Conservation (phyloP, 2,329 filamentous ascomycete genomes). For the Cladosporium phlei region DNA sequence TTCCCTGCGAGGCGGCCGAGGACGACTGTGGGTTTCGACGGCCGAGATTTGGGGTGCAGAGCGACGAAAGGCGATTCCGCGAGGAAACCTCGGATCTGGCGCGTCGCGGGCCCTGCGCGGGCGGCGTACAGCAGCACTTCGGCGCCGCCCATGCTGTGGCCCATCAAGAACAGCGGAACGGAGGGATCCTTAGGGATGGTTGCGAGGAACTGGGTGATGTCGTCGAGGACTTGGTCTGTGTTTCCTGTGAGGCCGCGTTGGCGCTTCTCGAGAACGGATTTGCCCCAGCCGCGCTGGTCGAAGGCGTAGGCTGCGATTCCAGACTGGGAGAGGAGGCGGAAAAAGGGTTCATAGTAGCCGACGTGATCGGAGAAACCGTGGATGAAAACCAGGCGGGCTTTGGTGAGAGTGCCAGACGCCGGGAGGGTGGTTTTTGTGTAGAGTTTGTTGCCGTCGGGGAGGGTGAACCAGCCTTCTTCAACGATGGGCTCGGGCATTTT, state of each 20-base stretch:
- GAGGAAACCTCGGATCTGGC: conserved; percentile 66
- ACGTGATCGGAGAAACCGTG: conserved; percentile 87
- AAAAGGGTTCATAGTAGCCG: conserved; percentile 71
- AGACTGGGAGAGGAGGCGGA: conserved; percentile 61
- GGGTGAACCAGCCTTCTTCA: conserved; percentile 49
- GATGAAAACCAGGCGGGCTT: conserved; percentile 73
- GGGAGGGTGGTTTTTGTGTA: conserved; percentile 59
- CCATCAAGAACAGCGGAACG: conserved; percentile 73
- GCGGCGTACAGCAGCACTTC: conserved; percentile 61
- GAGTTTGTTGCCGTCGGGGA: conserved; percentile 50
- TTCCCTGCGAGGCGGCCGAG: conserved; percentile 63
- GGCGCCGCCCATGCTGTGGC: conserved; percentile 87
- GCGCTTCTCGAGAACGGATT: conserved; percentile 56
- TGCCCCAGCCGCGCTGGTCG: conserved; percentile 88
- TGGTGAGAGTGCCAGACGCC: conserved; percentile 47
- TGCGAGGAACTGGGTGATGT: conserved; percentile 72
- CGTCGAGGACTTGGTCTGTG: conserved; percentile 66
- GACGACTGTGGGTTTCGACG: conserved; percentile 58
- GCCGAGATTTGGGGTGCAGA: conserved; percentile 61
- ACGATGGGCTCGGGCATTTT: conserved; percentile 24
- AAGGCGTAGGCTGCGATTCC: conserved; percentile 74
- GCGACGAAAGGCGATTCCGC: conserved; percentile 75
- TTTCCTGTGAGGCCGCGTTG: conserved; percentile 70
- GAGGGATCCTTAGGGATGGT: conserved; percentile 43
- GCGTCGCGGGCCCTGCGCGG: conserved; percentile 45